Base-by-base conservation (phyloP, 805 yeast species). In the Saturnispora sanitii region DNA sequence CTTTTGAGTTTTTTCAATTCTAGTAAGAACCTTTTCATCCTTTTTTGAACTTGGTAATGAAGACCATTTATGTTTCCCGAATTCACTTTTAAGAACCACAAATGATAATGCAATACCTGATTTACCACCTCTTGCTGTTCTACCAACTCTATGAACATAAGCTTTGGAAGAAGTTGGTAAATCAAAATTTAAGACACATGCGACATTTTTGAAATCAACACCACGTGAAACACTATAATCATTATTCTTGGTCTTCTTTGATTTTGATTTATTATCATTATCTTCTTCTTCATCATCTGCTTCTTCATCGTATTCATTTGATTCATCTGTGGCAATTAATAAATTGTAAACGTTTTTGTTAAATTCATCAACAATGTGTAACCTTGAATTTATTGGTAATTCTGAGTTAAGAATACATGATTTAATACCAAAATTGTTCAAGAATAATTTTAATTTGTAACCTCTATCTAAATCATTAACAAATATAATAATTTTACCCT, bases 51-150 rank as follows among this genome's bases (percentile, higher is more conserved):
- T 70, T 20, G 72, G 59, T 49, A 84, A 68, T 40, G 77, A 67
- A 1, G 97, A 86, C 22, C 79, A 75, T 58, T 79, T 86, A 63
- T 92, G 96, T 54, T 83, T 85, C 25, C 95, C 96, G 64, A 82
- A 79, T 54, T 84, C 88, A 46, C 79, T 82, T 26, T 67, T 64
- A 21, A 92, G 83, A 20, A 90, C 86, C 16, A 88, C 92, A 65
- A 90, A 92, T 15, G 96, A 87, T 41, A 92, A 70, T 0, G 97
- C 83, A 75, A 86, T 88, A 44, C 98, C 98, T 2, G 92, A 71
- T 57, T 85, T 87, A 40, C 96, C 95, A 6, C 95, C 97, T 64
- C 98, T 78, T 4, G 98, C 98, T 4, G 98, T 92, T 67, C 98
- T 78, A 38, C 98, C 98, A 28, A 92, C 75, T 57, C 98, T 75